Conservation (phyloP, 179 eudicot species). For the Camellia oleifera region DNA sequence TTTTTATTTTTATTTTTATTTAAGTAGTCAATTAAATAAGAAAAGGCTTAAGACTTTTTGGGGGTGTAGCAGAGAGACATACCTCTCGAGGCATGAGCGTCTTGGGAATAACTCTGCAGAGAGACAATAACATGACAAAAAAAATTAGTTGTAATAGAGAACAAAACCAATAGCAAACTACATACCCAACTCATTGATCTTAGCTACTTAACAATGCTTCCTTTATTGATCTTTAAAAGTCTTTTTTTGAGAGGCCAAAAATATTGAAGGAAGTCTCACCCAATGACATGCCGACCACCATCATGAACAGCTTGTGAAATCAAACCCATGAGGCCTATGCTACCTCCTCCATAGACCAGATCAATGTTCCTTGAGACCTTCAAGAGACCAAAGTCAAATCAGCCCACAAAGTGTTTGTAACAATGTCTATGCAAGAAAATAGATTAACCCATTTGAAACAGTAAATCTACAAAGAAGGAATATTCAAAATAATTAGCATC, state of each 20-base stretch:
- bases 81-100: constrained; percentile 99
- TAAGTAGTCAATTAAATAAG: not conserved
- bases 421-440: too few species aligned
- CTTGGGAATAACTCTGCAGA: constrained; percentile 94
- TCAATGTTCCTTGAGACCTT: too few species aligned
- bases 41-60: constrained; percentile 49
- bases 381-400: too few species aligned
- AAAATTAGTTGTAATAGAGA: constrained; percentile 26
- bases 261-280: too few species aligned
- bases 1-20: not conserved
- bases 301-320: too few species aligned
- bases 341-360: too few species aligned
- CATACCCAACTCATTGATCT: constrained; percentile 26
- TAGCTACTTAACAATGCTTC: constrained; percentile 16
- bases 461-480: too few species aligned
- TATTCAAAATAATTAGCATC: too few species aligned
- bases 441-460: too few species aligned
- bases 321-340: too few species aligned
- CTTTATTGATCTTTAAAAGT: not conserved
- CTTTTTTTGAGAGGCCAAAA: not conserved
- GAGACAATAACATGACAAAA: constrained; percentile 71
- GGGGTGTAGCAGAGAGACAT: constrained; percentile 42
- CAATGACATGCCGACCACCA: too few species aligned
- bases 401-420: too few species aligned
- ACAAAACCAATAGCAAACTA: constrained; percentile 16